A percentile compares a stretch with the other conserved stretches of the same genome.
Evolutionary conservation across 495 filamentous ascomycete genomes (phyloP).

Genomic region (Cercophora newfieldiana): DNA sequence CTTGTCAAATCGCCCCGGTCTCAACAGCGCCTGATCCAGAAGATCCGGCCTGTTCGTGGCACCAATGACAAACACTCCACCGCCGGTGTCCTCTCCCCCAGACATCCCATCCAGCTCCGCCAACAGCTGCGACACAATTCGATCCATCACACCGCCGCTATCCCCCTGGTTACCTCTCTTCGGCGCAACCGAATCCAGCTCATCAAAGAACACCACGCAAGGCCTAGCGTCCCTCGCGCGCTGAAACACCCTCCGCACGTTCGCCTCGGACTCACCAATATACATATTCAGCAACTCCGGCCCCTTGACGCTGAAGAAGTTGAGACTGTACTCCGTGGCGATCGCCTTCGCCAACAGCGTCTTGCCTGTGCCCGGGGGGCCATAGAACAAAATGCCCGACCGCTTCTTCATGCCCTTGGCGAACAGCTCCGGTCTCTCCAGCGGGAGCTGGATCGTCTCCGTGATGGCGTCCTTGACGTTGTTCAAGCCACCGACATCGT

Average conservation of each 20-base stretch:
- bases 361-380: slow-evolving; percentile 95
- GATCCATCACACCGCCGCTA: slow-evolving; percentile 97
- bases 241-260: slow-evolving; percentile 94
- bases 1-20: slow-evolving; percentile 95
- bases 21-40: slow-evolving; percentile 84
- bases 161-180: slow-evolving; percentile 98
- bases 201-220: slow-evolving; percentile 98
- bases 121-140: slow-evolving; percentile 92
- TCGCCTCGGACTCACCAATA: slow-evolving; percentile 97
- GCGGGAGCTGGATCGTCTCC: slow-evolving; percentile 93
- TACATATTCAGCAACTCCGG: slow-evolving; percentile 99
- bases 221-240: slow-evolving; percentile 91
- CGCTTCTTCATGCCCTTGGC: slow-evolving; percentile 99
- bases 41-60: slow-evolving; percentile 95
- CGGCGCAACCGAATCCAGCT: slow-evolving; percentile 93
- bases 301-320: slow-evolving; percentile 98
- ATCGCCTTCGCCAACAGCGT: slow-evolving; percentile 97
- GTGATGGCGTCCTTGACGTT: slow-evolving; percentile 95
- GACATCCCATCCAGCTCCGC: slow-evolving; percentile 98
- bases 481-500: slow-evolving; percentile 89
- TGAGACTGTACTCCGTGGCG: slow-evolving; percentile 95
- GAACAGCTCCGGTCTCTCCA: slow-evolving; percentile 91
- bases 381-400: slow-evolving; percentile 96
- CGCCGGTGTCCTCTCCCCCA: slow-evolving; percentile 75
- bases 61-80: slow-evolving; percentile 96